Base-by-base conservation (phyloP, 495 filamentous ascomycete species). In the Talaromyces thailandensis region DNA sequence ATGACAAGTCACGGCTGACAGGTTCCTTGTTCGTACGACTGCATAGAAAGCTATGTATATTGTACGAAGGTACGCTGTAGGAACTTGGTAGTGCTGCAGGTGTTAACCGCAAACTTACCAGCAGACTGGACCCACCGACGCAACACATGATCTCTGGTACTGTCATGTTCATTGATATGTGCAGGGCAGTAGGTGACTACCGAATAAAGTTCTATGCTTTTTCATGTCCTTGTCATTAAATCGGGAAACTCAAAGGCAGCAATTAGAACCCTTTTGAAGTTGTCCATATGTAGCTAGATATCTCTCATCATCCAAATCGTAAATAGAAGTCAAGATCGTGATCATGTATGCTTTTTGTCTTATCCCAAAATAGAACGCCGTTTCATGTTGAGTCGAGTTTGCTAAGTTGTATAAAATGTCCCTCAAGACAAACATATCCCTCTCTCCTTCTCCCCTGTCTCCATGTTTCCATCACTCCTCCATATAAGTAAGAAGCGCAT, bases 401-500 rank as follows among this genome's bases (percentile, higher is more conserved):
- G 43, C n/a, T 21, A 40, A 14, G 9, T 12, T n/a, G 12, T 40
- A 12, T 14, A 37, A 40, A 40, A 40, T 40, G 35, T 16, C 32
- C 32, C 14, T 40, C 12, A 40, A 14, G 35, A 40, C 35, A 40
- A 40, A 2, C 35, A 12, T 9, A 35, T 40, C 12, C 35, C 14
- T 40, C 35, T 35, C 31, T 35, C 31, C 31, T 40, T 40, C 35
- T 40, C 35, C 35, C 5, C 5, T 40, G 4, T 40, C 35, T 40
- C 35, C 43, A 48, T 48, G 43, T 21, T 21, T 48, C n/a, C n/a
- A 18, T 8, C n/a, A 45, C 40, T 23, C 43, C 5, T 48, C 43
- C 43, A 48, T n/a, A n/a, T 37, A 14, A 12, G n/a, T 6, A 48
- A 23, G 23, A 26, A 37, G n/a, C 4, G 11, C 32, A 37, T 76